phyloP scores from a whole-genome alignment of 164 flowering plant genomes.

The Magnolia officinalis region DNA sequence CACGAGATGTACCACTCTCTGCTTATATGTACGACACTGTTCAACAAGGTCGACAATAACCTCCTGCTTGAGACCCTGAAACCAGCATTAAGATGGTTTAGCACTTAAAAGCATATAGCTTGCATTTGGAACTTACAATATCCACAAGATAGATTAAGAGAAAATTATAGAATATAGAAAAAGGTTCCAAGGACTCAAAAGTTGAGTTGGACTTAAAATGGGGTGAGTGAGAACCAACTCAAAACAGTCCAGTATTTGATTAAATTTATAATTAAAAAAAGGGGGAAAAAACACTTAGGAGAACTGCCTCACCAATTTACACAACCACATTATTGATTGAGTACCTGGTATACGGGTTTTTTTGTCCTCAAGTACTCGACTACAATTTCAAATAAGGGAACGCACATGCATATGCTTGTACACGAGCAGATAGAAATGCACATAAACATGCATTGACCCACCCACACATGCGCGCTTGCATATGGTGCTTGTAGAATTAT shows the following conservation, averaged over 20 bases:
- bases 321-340: too few relatives aligned
- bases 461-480: too few relatives aligned
- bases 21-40: slow-evolving; percentile 90
- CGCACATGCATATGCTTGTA: too few relatives aligned
- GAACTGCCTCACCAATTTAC: too few relatives aligned
- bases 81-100: slow-evolving; percentile 7
- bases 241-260: background rate
- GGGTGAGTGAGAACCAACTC: background rate
- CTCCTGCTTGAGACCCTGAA: slow-evolving; percentile 86
- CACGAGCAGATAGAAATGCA: too few relatives aligned
- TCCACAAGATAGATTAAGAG: background rate
- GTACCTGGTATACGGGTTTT: too few relatives aligned
- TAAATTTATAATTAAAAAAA: too few relatives aligned
- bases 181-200: background rate
- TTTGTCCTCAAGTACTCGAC: background rate
- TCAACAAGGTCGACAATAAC: slow-evolving; percentile 91
- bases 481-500: too few relatives aligned
- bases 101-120: background rate
- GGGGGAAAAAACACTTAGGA: too few relatives aligned
- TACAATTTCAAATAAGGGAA: too few relatives aligned
- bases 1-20: slow-evolving; percentile 91
- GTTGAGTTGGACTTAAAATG: background rate
- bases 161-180: background rate
- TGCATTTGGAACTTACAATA: background rate
- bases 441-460: too few relatives aligned